These are phyloP conservation scores for Apophysomyces ossiformis DNA, from an alignment of 371 early-diverging fungal genomes.

Conservation along the genomic window DNA sequence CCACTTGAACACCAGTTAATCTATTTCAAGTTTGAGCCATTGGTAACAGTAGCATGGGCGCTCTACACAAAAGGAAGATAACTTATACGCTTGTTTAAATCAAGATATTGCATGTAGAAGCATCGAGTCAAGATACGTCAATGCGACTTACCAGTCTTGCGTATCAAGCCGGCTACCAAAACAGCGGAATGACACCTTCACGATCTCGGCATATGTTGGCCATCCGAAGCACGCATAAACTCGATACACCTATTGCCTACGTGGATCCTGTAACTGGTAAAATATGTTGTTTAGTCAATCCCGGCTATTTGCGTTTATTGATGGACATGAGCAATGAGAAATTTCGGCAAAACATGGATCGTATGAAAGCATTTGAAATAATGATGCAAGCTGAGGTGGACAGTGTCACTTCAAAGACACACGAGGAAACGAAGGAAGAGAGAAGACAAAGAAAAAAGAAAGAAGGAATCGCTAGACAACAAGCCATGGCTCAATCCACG, in stretches of 20 bases:
- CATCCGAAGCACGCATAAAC: constrained; percentile 62
- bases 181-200: constrained; percentile 66
- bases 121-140: constrained; percentile 54
- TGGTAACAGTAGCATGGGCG: constrained; percentile 41
- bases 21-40: constrained; percentile 69
- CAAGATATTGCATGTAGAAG: constrained; percentile 68
- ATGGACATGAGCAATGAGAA: constrained; percentile 57
- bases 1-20: constrained; percentile 37
- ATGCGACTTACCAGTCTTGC: constrained; percentile 58
- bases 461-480: constrained; percentile 48
- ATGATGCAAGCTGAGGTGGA: constrained; percentile 36
- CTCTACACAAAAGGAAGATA: no score
- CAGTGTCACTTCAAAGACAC: constrained; percentile 3
- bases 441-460: constrained; percentile 57
- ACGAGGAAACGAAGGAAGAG: constrained; percentile 59
- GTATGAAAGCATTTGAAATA: constrained; percentile 54
- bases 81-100: no score
- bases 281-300: constrained; percentile 53
- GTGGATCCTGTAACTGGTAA: constrained; percentile 33
- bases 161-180: constrained; percentile 62
- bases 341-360: constrained; percentile 53
- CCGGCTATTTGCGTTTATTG: constrained; percentile 48
- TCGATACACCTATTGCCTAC: constrained; percentile 66
- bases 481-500: constrained; percentile 3
- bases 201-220: constrained; percentile 65